phyloP scores from a whole-genome alignment of 2,329 filamentous ascomycete species.

The Claviceps citrina region DNA sequence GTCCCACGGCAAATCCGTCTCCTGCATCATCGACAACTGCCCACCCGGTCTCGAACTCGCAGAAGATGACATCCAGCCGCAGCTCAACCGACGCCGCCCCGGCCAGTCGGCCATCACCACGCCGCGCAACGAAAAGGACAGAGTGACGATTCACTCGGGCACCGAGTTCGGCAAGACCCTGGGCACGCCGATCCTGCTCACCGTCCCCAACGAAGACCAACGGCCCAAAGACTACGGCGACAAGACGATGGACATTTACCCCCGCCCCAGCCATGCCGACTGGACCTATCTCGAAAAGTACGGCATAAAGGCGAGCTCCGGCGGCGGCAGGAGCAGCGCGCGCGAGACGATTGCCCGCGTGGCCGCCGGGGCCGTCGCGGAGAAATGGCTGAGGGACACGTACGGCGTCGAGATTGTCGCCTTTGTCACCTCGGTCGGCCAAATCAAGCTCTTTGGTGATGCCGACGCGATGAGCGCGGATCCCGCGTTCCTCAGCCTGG shows the following conservation, averaged over 20 bases:
- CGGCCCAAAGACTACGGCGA: slow-evolving; percentile 81
- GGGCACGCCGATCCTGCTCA: slow-evolving; percentile 77
- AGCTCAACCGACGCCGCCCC: slow-evolving; percentile 79
- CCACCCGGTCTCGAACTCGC: slow-evolving; percentile 77
- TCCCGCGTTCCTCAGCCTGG: slow-evolving; percentile 61
- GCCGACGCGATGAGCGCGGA: slow-evolving; percentile 47
- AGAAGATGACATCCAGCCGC: slow-evolving; percentile 81
- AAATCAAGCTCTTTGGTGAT: slow-evolving; percentile 20
- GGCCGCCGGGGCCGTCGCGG: slow-evolving; percentile 78
- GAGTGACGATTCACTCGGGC: slow-evolving; percentile 81
- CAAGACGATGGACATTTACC: slow-evolving; percentile 81
- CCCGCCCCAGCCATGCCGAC: slow-evolving; percentile 83
- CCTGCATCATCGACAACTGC: slow-evolving; percentile 85
- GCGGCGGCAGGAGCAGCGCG: slow-evolving; percentile 82
- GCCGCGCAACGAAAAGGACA: slow-evolving; percentile 82
- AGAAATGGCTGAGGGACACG: slow-evolving; percentile 72
- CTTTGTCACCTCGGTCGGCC: slow-evolving; percentile 75
- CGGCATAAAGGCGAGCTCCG: slow-evolving; percentile 78
- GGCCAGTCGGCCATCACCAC: slow-evolving; percentile 85
- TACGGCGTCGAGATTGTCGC: slow-evolving; percentile 84
- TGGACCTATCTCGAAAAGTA: slow-evolving; percentile 98
- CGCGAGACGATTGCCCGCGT: slow-evolving; percentile 89
- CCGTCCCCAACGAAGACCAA: slow-evolving; percentile 85
- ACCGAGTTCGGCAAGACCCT: slow-evolving; percentile 81
- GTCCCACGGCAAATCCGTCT: slow-evolving; percentile 83